Evolutionary conservation across 306 rosid genomes (phyloP), one percentile per base, ranked within the genome.

Genomic region (Pueraria montana): DNA sequence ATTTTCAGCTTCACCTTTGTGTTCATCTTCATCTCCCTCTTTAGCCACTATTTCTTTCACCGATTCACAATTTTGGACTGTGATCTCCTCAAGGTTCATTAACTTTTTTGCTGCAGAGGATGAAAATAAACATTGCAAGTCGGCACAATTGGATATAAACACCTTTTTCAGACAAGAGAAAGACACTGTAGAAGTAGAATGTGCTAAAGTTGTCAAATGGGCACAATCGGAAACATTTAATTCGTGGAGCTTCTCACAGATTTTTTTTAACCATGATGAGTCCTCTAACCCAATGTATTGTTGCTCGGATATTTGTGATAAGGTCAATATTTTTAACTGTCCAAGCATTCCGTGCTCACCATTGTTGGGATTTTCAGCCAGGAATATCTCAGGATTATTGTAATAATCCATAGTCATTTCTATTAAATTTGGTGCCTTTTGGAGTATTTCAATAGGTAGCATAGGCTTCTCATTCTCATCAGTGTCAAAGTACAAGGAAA

Each of bases 81-180:
- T 23, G 7, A 58, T 23, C 5, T 58, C 7, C 34, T 23, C 64
- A 18, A 53, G 26, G 26, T 53, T 53, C 11, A 2, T 53, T 8
- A 53, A 53, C 12, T n/a, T 52, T 20, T 30, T 49, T 3, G 79
- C 86, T 8, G 49, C 24, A 13, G 73, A 2, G 30, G 30, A 36
- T 27, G 86, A 77, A 55, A 87, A 78, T 24, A 84, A 56, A 73
- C 40, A 36, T 1, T 11, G 0, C 65, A 84, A 7, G 40, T 69
- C 32, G 21, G 23, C 8, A 13, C 88, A 87, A 0, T 40, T 0
- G 0, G 0, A 0, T 1, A 77, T 5, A 1, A 0, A 0, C 38
- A 87, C 11, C 4, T 4, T 13, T 34, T 13, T 58, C 8, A 87
- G 49, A 38, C 32, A 16, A 50, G 73, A 45, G 10, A 52, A 52